These are phyloP conservation scores for Tuber umbilicatum DNA, from an alignment of 495 filamentous ascomycete species.

Conservation along the genomic window DNA sequence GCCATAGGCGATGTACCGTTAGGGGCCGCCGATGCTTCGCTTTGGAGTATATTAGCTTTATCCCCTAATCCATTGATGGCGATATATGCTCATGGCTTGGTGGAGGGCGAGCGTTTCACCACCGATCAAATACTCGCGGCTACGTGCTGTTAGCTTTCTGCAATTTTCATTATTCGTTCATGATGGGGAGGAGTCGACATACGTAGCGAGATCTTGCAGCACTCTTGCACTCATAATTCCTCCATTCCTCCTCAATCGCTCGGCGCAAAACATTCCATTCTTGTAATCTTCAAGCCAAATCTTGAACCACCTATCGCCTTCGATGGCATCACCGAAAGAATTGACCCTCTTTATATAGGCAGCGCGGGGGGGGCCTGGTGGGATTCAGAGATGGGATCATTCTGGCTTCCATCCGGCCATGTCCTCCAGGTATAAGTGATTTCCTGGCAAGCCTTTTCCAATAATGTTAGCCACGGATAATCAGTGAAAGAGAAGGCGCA, in stretches of 20 bases:
- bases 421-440: conserved; percentile 59
- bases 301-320: conserved; percentile 73
- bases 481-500: background rate
- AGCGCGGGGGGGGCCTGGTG: conserved; percentile 67
- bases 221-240: too few species aligned
- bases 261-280: too few species aligned
- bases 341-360: conserved; percentile 60
- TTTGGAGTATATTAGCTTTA: too few species aligned
- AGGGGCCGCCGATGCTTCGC: conserved; percentile 48
- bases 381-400: conserved; percentile 54
- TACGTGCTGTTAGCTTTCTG: conserved; percentile 20
- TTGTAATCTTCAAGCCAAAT: conserved; percentile 64
- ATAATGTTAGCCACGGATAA: background rate
- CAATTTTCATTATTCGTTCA: background rate
- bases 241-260: too few species aligned
- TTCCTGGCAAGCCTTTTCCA: conserved; percentile 44
- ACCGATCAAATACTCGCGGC: conserved; percentile 62
- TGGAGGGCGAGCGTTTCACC: conserved; percentile 65
- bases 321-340: conserved; percentile 38
- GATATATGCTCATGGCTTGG: conserved; percentile 52
- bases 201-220: conserved; percentile 53
- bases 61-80: conserved; percentile 31
- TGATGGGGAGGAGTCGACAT: background rate
- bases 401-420: conserved; percentile 52
- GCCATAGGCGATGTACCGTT: conserved; percentile 50